Base-by-base conservation (phyloP, 306 rosid species). In the Quercus ilex region DNA sequence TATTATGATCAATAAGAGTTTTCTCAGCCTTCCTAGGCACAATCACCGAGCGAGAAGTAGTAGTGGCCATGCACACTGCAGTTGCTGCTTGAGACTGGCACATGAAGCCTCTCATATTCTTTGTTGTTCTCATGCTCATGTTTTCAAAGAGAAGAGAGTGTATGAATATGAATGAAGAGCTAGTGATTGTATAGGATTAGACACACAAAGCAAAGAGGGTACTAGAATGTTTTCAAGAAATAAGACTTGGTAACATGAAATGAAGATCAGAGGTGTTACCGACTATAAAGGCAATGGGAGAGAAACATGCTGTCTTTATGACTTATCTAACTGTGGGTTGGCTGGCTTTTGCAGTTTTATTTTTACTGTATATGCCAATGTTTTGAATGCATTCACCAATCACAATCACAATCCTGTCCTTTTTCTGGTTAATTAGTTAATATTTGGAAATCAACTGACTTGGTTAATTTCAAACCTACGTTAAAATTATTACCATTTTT, bases 1-100 rank as follows among this genome's bases (percentile, higher is more conserved):
- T 41, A 4, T 83, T 72, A 43, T 81, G 80, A 67, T 81, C 88
- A 31, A 79, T 41, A 69, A 38, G 78, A 73, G 58, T 80, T 75
- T 76, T 76, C 55, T 82, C 55, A 68, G 73, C 75, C 65, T 77
- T 85, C 67, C 85, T 81, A 13, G 98, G 90, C 35, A 85, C 81
- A 5, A 94, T 74, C 56, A 76, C 86, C 11, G 95, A 84, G 46
- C 87, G 83, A 26, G 86, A 82, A 70, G 92, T 89, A 0, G 46
- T 41, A 41, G 86, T 65, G 1, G 86, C 77, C 89, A 90, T 82
- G 85, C 98, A 94, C 41, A 90, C 92, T 3, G 96, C 92, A 5
- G 97, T 90, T 77, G 98, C 84, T 4, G 91, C 89, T 26, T 77
- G 81, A 57, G 93, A 89, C 17, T 84, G 96, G 82, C 98, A 94